Evolutionary conservation across 352 stramenopile genomes (phyloP), one percentile per base, ranked within the genome.

Genomic region (Globisporangium ultimum): DNA sequence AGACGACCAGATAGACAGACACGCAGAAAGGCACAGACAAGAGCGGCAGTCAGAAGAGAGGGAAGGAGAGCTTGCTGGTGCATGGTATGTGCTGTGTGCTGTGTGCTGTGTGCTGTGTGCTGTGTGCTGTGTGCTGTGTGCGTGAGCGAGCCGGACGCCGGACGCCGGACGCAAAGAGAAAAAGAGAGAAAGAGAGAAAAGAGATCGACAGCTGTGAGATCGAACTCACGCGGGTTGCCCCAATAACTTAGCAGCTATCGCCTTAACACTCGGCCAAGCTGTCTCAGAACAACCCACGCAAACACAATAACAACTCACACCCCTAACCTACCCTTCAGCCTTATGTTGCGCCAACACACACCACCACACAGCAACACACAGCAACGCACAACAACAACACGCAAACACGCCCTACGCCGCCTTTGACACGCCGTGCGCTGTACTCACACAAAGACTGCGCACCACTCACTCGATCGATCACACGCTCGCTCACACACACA

Each of bases 171-270:
- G 24, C 24, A 32, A 32, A 32, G 24, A 32, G 2, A 5, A 2
- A 32, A 32, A 32, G 2, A 32, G 14, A 43, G 8, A 13, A 43
- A 10, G 10, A 8, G 38, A 2, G 10, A 43, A 43, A 43, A 8
- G 10, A 8, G 10, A 43, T 43, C 38, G 38, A 43, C 38, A 43
- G 38, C 38, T 43, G 38, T 43, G 38, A 43, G 38, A 43, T 43
- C 38, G 38, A 43, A 43, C 38, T 43, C 38, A 43, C 38, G 38
- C 38, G 38, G 38, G 38, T 43, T 43, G 10, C 38, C 38, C 38
- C 38, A 43, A 43, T 43, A 43, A 43, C 38, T 43, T 43, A 43
- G 38, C 38, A 43, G 38, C 38, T 43, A 43, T 43, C 38, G 38
- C 38, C 38, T 43, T 43, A 43, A 43, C 38, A 43, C 38, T 43